Conservation (phyloP, 441 rosid species). For the Viola pubescens region DNA sequence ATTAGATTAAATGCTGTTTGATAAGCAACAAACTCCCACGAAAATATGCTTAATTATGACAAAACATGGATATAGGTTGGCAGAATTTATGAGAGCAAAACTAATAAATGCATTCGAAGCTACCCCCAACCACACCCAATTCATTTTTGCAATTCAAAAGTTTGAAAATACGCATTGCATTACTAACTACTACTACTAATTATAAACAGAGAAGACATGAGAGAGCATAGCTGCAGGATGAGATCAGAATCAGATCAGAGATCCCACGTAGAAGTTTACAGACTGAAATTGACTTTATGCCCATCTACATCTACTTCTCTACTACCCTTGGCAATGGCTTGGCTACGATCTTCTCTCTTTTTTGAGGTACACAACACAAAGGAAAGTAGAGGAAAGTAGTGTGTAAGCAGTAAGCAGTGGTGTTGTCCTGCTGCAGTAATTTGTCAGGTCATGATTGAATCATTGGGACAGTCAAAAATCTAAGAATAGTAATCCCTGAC, state of each 20-base stretch:
- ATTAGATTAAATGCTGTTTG: no score
- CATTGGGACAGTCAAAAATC: constrained; percentile 32
- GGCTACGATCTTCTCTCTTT: not conserved
- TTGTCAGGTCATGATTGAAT: constrained; percentile 47
- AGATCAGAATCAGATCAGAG: not conserved
- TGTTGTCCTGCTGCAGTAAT: constrained; percentile 17
- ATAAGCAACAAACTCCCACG: no score
- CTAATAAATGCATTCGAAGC: constrained; percentile 36
- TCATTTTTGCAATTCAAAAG: constrained; percentile 10
- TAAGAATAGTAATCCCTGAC: constrained; percentile 14
- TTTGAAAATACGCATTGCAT: not conserved
- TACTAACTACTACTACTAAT: no score
- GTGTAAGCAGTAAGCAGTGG: no score
- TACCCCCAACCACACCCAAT: constrained; percentile 25
- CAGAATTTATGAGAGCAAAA: constrained; percentile 11
- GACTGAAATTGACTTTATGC: constrained; percentile 22
- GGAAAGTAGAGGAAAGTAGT: no score
- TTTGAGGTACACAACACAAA: constrained; percentile 11
- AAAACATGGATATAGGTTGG: no score
- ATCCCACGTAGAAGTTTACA: constrained; percentile 16
- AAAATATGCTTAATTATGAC: no score
- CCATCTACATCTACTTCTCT: not conserved
- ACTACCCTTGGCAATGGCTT: no score
- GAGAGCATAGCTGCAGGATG: no score
- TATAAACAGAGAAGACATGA: no score